Base-by-base conservation (phyloP, 495 filamentous ascomycete species). In the Xeromyces bisporus region DNA sequence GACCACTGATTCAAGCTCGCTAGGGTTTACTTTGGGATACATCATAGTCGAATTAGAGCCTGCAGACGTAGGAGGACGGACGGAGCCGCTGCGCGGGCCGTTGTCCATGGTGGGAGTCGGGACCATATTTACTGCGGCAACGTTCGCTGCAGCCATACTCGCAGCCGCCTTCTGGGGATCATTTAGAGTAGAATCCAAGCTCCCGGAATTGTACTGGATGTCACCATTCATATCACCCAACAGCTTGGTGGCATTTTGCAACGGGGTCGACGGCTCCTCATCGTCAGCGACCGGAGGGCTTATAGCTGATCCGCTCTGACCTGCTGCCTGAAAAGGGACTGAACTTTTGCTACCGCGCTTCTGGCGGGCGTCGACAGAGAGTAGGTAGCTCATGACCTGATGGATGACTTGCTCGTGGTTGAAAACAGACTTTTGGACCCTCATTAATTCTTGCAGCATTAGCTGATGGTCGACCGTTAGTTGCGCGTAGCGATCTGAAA, bases 221-320 rank as follows among this genome's bases (percentile, higher is more conserved):
- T 92, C 80, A 12, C 80, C 73, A 32, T 77, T 77, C 35, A 85
- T 75, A 38, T 83, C 72, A 37, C 67, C 80, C 26, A 97, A 62
- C 12, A 94, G 71, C 46, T 93, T 85, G 7, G 82, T 74, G n/a
- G 87, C 85, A 33, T 91, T 73, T 41, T 91, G 80, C 39, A 93
- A 55, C 35, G 87, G 82, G 12, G 80, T 77, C 15, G 83, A 77
- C 7, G 77, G 77, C 32, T 77, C 73, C 40, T 87, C 80, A 29
- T 80, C 73, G 35, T 54, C 56, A 20, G 50, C 51, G 5, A 64
- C 53, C 15, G 53, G 50, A 11, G 56, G 56, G 18, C 52, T 64
- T 33, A 59, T 37, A 15, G 44, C 53, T 5, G 56, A 51, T 21
- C 56, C 48, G 16, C 38, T 41, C 33, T 44, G 46, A 7, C 37